Base-by-base conservation (phyloP, 164 flowering plant genomes). In the Cinnamomum micranthum region DNA sequence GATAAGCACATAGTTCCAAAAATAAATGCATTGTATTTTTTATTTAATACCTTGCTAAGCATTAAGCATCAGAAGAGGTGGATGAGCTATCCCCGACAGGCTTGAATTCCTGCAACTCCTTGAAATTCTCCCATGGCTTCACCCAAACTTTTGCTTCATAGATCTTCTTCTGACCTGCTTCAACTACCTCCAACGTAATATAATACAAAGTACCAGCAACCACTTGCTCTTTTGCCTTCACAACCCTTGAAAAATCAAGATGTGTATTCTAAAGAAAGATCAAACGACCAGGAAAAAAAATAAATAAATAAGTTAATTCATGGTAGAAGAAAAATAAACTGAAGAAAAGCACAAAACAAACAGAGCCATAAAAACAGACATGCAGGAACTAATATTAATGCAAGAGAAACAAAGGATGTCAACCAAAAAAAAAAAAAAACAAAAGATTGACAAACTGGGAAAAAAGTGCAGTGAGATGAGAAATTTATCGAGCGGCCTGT, bases 81-180 rank as follows among this genome's bases (percentile, higher is more conserved):
- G 83, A 76, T 1, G 83, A 64, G 13, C 90, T 70, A 69, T 85
- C 91, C 52, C 82, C 86, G 50, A 79, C 83, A 35, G 79, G 88
- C 82, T 85, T 90, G 81, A 91, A 91, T 58, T 91, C 93, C 82
- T 86, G 88, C 78, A 91, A 70, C 74, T 91, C 87, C 81, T 88
- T 91, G 82, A 88, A 89, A 71, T 87, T 79, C 88, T 85, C 27
- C 96, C 96, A 91, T 12, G 92, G 90, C 86, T 89, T 89, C 73
- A 87, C 92, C 92, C 90, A 91, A 3, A 91, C 86, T 79, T 91
- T 89, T 0, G 93, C 92, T 73, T 89, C 91, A 76, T 87, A 91
- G 3, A 91, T 75, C 83, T 86, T 88, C 82, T 86, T 91, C 81
- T 83, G 83, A 5, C 93, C 93, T 22, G 87, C 90, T 7, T 91